Percentiles rank a stretch among this genome's conserved stretches.
These are phyloP conservation scores for Rhodocollybia butyracea DNA, from an alignment of 768 basidiomycete species.

Conservation along the genomic window DNA sequence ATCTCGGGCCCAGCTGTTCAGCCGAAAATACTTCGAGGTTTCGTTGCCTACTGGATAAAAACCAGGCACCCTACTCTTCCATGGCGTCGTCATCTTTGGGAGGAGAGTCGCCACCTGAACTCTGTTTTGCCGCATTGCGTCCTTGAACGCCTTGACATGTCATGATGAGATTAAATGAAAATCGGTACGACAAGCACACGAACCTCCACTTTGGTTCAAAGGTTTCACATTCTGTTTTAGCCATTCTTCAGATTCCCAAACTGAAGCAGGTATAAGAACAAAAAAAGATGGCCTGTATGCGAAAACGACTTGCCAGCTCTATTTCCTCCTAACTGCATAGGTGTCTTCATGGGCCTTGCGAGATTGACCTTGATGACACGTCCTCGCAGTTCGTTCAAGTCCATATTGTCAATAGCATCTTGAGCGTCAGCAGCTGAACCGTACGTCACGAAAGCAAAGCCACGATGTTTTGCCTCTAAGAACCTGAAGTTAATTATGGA, in stretches of 20 bases:
- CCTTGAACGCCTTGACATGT: constrained; percentile 50
- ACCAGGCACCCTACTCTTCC: constrained; percentile 50
- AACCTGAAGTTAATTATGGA: constrained; percentile 7
- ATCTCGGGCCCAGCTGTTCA: background rate
- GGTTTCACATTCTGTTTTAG: constrained; percentile 78
- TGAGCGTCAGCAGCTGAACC: constrained; percentile 79
- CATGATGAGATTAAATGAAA: constrained; percentile 6
- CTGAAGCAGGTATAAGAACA: constrained; percentile 35
- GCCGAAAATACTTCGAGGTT: background rate
- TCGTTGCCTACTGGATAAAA: background rate
- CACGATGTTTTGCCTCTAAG: constrained; percentile 79
- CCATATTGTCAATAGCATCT: constrained; percentile 99
- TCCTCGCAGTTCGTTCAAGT: constrained; percentile 83
- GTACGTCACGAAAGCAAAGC: constrained; percentile 92
- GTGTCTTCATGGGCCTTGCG: constrained; percentile 77
- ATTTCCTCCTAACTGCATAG: constrained; percentile 61
- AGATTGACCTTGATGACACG: constrained; percentile 80
- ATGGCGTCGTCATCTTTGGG: constrained; percentile 49
- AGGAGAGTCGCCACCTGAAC: constrained; percentile 20
- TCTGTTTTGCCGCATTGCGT: constrained; percentile 34
- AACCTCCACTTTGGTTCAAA: constrained; percentile 71
- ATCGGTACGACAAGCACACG: constrained; percentile 14
- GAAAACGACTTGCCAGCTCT: constrained; percentile 58
- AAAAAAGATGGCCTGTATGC: background rate
- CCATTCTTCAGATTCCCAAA: constrained; percentile 98